Conservation (phyloP, 805 yeast genomes). For the Candida germanica region DNA sequence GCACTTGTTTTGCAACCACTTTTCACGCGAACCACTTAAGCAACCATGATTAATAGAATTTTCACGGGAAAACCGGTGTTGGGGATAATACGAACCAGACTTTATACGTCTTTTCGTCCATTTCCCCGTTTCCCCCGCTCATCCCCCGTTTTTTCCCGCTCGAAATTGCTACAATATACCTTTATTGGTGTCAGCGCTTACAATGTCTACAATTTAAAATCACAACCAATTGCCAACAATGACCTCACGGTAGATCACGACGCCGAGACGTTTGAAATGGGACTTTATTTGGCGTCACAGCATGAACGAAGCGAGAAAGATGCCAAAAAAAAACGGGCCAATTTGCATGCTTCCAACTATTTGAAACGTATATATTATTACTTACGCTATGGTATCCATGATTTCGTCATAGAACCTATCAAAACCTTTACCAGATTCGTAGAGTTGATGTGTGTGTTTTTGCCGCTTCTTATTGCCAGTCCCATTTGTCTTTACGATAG, state of each 20-base stretch:
- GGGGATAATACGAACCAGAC: too few species aligned
- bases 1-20: slow-evolving; percentile 3
- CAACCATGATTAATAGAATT: slow-evolving; percentile 2
- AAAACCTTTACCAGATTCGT: slow-evolving; percentile 65
- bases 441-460: slow-evolving; percentile 61
- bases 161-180: slow-evolving; percentile 4
- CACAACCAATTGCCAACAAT: slow-evolving; percentile 26
- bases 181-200: slow-evolving; percentile 9
- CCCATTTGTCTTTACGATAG: slow-evolving; percentile 65
- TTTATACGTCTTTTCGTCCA: too few species aligned
- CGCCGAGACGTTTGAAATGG: slow-evolving; percentile 69
- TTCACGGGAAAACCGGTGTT: too few species aligned
- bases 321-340: slow-evolving; percentile 27
- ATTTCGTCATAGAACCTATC: slow-evolving; percentile 65
- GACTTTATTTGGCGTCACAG: slow-evolving; percentile 59
- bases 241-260: slow-evolving; percentile 41
- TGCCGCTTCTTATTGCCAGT: slow-evolving; percentile 63
- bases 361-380: slow-evolving; percentile 31
- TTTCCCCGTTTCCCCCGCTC: too few species aligned
- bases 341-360: slow-evolving; percentile 18
- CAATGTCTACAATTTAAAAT: slow-evolving; percentile 9
- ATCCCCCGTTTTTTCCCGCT: too few species aligned
- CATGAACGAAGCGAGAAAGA: slow-evolving; percentile 46
- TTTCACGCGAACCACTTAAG: too few species aligned
- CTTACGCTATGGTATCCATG: slow-evolving; percentile 45